phyloP scores from a whole-genome alignment of 768 basidiomycete genomes.

The Hypsizygus marmoreus region DNA sequence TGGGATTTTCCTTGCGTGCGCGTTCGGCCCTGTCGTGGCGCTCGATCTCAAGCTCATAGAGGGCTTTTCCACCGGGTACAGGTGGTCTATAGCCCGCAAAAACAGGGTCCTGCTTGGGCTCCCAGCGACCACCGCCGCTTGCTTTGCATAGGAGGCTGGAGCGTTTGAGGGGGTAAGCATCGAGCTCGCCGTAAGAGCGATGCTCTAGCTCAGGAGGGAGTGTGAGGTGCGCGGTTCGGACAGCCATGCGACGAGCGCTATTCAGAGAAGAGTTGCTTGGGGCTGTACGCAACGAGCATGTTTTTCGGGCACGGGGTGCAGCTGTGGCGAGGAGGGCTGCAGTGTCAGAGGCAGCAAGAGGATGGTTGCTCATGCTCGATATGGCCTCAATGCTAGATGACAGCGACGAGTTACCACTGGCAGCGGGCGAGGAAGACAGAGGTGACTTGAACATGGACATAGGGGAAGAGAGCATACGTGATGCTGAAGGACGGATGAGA shows the following conservation, averaged over 20 bases:
- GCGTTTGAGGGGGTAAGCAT: slow-evolving; percentile 71
- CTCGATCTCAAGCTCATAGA: slow-evolving; percentile 72
- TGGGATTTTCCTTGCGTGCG: slow-evolving; percentile 55
- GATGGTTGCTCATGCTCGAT: slow-evolving; percentile 1
- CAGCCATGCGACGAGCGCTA: slow-evolving; percentile 30
- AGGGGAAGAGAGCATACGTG: slow-evolving; percentile 39
- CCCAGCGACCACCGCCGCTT: slow-evolving; percentile 80
- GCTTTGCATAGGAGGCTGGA: slow-evolving; percentile 74
- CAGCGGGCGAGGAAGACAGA: slow-evolving; percentile 31
- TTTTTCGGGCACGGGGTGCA: slow-evolving; percentile 27
- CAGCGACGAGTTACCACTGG: slow-evolving; percentile 34
- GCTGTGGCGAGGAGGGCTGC: slow-evolving; percentile 22
- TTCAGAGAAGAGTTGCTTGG: slow-evolving; percentile 37
- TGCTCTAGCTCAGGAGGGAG: slow-evolving; percentile 43
- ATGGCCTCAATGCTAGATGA: slow-evolving; percentile 24
- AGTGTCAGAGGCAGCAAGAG: slow-evolving; percentile 25
- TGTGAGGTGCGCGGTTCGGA: slow-evolving; percentile 36
- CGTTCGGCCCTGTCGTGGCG: slow-evolving; percentile 58
- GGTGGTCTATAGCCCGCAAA: slow-evolving; percentile 55
- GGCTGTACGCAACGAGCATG: slow-evolving; percentile 31
- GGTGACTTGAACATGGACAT: slow-evolving; percentile 41
- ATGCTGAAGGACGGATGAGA: slow-evolving; percentile 33
- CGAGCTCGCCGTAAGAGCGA: slow-evolving; percentile 67
- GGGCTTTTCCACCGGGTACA: slow-evolving; percentile 65
- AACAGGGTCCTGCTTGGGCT: slow-evolving; percentile 56